Percentiles rank a stretch among this genome's conserved stretches.
Conservation (phyloP, 345 rosid species). For the Microcos paniculata region DNA sequence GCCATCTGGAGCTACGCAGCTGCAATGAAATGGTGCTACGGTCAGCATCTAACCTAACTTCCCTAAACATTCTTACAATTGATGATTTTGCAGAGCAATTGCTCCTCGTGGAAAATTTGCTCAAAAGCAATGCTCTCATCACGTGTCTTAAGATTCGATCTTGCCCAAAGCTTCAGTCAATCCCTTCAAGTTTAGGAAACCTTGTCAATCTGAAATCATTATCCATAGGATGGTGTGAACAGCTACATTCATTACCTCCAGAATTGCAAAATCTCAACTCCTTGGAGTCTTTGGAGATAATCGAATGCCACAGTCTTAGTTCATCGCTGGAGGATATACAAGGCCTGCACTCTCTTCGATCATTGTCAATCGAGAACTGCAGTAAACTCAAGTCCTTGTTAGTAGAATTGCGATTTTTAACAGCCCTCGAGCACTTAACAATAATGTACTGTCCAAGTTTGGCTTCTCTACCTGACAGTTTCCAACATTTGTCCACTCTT, state of each 20-base stretch:
- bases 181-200: constrained; percentile 5
- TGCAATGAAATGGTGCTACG: constrained; percentile 14
- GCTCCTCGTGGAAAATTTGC: neutral
- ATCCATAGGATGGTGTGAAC: constrained; percentile 17
- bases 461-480: constrained; percentile 6
- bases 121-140: constrained; percentile 15
- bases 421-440: constrained; percentile 17
- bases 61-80: constrained; percentile 12
- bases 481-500: neutral
- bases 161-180: constrained; percentile 14
- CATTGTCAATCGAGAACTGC: constrained; percentile 22
- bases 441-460: constrained; percentile 25
- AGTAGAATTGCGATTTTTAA: constrained; percentile 1
- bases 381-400: constrained; percentile 13
- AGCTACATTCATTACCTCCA: constrained; percentile 18
- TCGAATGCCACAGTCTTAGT: constrained; percentile 13
- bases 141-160: constrained; percentile 7
- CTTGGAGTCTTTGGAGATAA: constrained; percentile 23
- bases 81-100: constrained; percentile 4
- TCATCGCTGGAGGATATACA: neutral
- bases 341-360: constrained; percentile 16
- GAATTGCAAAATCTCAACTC: constrained; percentile 17
- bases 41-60: constrained; percentile 16
- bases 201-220: constrained; percentile 22
- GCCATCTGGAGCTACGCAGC: constrained; percentile 19